Base-by-base conservation (phyloP, 2,329 filamentous ascomycete species). In the Sarocladium oryzae region DNA sequence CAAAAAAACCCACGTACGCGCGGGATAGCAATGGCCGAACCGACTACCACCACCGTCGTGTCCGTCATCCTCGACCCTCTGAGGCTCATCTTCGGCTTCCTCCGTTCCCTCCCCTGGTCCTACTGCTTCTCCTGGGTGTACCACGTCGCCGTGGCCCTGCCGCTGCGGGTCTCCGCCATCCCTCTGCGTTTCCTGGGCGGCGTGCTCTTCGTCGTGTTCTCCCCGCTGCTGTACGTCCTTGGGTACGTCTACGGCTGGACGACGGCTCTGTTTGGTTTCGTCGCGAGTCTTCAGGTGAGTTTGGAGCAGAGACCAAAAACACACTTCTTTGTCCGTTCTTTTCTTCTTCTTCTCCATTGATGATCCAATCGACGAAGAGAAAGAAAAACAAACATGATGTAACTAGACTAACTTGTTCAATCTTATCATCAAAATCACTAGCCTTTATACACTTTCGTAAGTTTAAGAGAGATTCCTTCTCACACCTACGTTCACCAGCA, bases 371-470 rank as follows among this genome's bases (percentile, higher is more conserved):
- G n/a, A 26, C 8, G 23, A 30, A 30, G 13, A 30, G 7, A 30
- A 13, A 30, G 13, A 30, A 30, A 13, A 30, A 30, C 7, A 30
- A 13, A 30, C 28, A 30, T 7, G 13, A 30, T 30, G 7, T 13
- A 30, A 30, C 7, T 7, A 30, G 28, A 30, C 13, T 30, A 30
- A 7, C 13, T 30, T 43, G 10, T 16, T 28, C 10, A 21, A 8
- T 21, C 16, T 45, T 20, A 28, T 11, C 13, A 7, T 10, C 21
- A 23, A 8, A 10, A 45, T 30, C 18, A 24, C 18, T 54, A 73
- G 70, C 68, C 71, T 3, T 51, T 74, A 3, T 74, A 74, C 49
- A 69, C 64, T 2, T 74, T 70, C 58, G 72, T 74, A 60, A 54
- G 69, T 10, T 41, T 7, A 41, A 11, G 13, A 8, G 15, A 24